These are phyloP conservation scores for Akanthomyces dipterigenus DNA, from an alignment of 2,329 filamentous ascomycete species.

Conservation along the genomic window DNA sequence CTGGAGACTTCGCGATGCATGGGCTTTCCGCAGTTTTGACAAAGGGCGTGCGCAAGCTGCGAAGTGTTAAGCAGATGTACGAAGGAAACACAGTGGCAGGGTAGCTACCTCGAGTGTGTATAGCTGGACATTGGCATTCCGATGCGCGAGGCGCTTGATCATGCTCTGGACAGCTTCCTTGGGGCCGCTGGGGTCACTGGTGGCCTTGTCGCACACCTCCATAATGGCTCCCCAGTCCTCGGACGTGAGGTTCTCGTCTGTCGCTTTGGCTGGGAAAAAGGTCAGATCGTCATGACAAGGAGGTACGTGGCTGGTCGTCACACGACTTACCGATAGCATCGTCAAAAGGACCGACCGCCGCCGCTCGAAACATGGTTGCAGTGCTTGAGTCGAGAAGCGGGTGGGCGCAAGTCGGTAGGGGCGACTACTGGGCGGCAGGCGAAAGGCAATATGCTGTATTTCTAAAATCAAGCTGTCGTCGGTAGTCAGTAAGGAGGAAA, in stretches of 20 bases:
- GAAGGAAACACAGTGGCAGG: background rate
- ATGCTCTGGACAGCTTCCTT: slow-evolving; percentile 84
- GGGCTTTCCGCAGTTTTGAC: slow-evolving; percentile 80
- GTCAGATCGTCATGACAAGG: slow-evolving; percentile 14
- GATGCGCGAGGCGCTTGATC: slow-evolving; percentile 86
- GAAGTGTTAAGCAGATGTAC: slow-evolving; percentile 6
- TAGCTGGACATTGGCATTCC: slow-evolving; percentile 92
- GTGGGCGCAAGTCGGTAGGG: background rate
- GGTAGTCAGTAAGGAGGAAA: background rate
- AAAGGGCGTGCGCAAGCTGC: slow-evolving; percentile 80
- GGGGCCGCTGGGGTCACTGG: slow-evolving; percentile 49
- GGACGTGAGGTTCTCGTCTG: slow-evolving; percentile 93
- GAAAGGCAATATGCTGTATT: background rate
- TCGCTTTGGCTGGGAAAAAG: slow-evolving; percentile 57
- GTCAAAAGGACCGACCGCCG: slow-evolving; percentile 51
- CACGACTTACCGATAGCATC: slow-evolving; percentile 49
- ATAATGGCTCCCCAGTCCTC: slow-evolving; percentile 64
- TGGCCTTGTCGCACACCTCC: slow-evolving; percentile 56
- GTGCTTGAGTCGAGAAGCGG: slow-evolving; percentile 12
- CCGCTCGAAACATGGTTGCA: slow-evolving; percentile 51
- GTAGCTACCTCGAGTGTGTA: slow-evolving; percentile 76
- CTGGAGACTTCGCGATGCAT: slow-evolving; percentile 88
- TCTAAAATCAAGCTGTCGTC: background rate
- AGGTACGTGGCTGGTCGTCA: background rate
- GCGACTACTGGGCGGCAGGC: background rate